Evolutionary conservation across 2,329 filamentous ascomycete genomes (phyloP).

Genomic region (Sphaerulina populicola): DNA sequence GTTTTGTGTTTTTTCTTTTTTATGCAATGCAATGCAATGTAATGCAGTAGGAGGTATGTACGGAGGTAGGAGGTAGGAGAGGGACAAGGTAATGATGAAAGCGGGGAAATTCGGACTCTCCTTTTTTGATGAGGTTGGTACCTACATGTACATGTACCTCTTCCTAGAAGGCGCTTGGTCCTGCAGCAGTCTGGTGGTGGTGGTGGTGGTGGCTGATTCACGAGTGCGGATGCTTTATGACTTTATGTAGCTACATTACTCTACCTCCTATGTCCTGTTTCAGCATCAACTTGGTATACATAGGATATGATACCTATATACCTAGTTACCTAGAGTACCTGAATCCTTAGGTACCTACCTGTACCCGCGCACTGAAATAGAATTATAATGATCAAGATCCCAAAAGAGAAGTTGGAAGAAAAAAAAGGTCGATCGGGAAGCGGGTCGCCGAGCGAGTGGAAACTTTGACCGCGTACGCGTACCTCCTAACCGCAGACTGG

Average conservation of each 20-base stretch:
- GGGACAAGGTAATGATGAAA: background rate
- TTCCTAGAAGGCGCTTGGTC: background rate
- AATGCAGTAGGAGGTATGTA: no score
- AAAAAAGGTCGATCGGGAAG: no score
- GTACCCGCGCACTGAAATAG: background rate
- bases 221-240: no score
- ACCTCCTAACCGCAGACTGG: background rate
- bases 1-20: background rate
- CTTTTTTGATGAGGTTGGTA: no score
- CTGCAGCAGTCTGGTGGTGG: background rate
- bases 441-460: background rate
- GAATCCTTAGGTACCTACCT: no score
- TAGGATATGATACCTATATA: no score
- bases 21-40: background rate
- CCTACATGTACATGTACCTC: no score
- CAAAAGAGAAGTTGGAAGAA: background rate
- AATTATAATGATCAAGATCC: background rate
- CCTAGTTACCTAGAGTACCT: no score
- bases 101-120: background rate
- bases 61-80: no score
- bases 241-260: no score
- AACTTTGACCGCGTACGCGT: background rate
- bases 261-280: no score
- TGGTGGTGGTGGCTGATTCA: background rate
- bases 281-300: no score